Evolutionary conservation across 805 yeast species (phyloP).

Genomic region (Kuraishia piskuri): DNA sequence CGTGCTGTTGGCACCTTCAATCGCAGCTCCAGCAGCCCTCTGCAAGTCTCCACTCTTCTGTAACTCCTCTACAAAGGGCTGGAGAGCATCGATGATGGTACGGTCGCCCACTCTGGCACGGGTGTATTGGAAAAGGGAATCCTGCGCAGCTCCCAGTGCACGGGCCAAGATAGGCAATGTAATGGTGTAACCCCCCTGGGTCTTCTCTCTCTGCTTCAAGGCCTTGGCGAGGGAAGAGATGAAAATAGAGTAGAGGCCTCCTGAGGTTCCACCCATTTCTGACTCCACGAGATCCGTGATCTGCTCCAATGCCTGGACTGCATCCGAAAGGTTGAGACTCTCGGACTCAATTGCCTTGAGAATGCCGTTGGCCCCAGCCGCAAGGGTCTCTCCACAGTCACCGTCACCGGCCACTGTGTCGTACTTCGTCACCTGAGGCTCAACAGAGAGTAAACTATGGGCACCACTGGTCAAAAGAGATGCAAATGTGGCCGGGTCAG

Average conservation of each 20-base stretch:
- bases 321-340: slow-evolving; percentile 33
- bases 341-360: slow-evolving; percentile 37
- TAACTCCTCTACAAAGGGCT: slow-evolving; percentile 72
- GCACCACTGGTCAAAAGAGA: slow-evolving; percentile 40
- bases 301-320: slow-evolving; percentile 51
- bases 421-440: slow-evolving; percentile 75
- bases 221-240: slow-evolving; percentile 64
- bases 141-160: slow-evolving; percentile 52
- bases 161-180: slow-evolving; percentile 29
- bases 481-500: slow-evolving; percentile 20
- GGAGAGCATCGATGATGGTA: slow-evolving; percentile 81
- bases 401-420: slow-evolving; percentile 95
- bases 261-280: slow-evolving; percentile 97
- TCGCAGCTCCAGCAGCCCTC: slow-evolving; percentile 62
- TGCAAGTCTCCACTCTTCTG: slow-evolving; percentile 38
- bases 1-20: slow-evolving; percentile 69
- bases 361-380: slow-evolving; percentile 72
- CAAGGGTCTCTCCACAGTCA: slow-evolving; percentile 91
- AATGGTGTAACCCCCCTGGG: slow-evolving; percentile 19
- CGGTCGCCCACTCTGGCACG: slow-evolving; percentile 85
- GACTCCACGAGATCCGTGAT: slow-evolving; percentile 76
- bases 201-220: slow-evolving; percentile 33
- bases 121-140: slow-evolving; percentile 75
- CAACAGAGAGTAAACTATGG: slow-evolving; percentile 46
- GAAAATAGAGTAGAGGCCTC: slow-evolving; percentile 84